phyloP scores from a whole-genome alignment of 116 monocot species.

The Iris pallida region DNA sequence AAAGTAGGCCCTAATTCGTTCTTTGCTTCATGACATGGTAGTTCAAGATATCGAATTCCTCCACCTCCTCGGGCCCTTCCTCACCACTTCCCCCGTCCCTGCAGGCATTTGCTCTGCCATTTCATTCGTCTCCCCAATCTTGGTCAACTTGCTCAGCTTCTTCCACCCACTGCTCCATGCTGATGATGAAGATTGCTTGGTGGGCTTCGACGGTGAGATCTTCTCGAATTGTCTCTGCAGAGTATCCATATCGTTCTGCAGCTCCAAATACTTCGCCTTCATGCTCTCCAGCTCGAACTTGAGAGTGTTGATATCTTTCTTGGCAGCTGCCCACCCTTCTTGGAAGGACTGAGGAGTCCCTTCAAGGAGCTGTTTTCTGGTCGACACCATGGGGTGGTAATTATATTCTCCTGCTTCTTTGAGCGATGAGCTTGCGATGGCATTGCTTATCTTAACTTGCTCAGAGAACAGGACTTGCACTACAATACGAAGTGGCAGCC shows the following conservation, averaged over 20 bases:
- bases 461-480: conserved; percentile 65
- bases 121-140: conserved; percentile 46
- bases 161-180: conserved; percentile 89
- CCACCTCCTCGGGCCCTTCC: conserved; percentile 66
- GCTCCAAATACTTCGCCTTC: conserved; percentile 86
- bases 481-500: conserved; percentile 57
- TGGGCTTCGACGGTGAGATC: conserved; percentile 24
- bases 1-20: not conserved
- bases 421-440: conserved; percentile 41
- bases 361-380: conserved; percentile 67
- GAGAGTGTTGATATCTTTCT: conserved; percentile 93
- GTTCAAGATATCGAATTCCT: conserved; percentile 54
- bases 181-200: conserved; percentile 28
- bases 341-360: conserved; percentile 88
- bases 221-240: conserved; percentile 77
- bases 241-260: conserved; percentile 78
- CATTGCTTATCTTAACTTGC: conserved; percentile 64
- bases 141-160: conserved; percentile 49
- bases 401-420: conserved; percentile 16
- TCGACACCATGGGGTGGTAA: conserved; percentile 43
- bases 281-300: conserved; percentile 90
- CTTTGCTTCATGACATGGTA: not conserved
- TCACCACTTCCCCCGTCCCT: conserved; percentile 17
- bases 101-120: conserved; percentile 11
- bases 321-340: conserved; percentile 87